These are phyloP conservation scores for Pistacia atlantica DNA, from an alignment of 345 rosid species.

Conservation along the genomic window DNA sequence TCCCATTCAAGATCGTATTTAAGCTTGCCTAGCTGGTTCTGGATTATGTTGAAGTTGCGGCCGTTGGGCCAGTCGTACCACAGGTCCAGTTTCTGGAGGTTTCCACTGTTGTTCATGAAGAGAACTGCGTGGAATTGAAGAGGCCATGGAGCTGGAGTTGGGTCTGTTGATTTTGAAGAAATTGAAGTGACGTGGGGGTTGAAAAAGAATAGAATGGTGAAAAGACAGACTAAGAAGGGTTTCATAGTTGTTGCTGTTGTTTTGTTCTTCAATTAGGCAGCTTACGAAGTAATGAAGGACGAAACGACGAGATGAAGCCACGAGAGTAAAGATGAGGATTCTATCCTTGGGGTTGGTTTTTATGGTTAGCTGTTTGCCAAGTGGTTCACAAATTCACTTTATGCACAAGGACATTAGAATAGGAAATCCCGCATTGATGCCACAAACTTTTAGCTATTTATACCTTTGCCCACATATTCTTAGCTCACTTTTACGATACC, in stretches of 20 bases:
- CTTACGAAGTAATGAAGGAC: not conserved
- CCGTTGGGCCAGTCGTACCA: slow-evolving; percentile 76
- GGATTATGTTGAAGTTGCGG: slow-evolving; percentile 74
- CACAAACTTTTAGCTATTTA: not conserved
- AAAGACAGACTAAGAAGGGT: slow-evolving; percentile 2
- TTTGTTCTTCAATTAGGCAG: not conserved
- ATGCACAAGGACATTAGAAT: not conserved
- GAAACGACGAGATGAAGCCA: not conserved
- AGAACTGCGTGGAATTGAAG: slow-evolving; percentile 59
- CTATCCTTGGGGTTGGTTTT: not conserved
- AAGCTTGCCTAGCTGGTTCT: slow-evolving; percentile 57
- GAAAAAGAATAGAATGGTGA: slow-evolving; percentile 8
- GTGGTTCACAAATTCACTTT: not conserved
- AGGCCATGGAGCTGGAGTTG: slow-evolving; percentile 67
- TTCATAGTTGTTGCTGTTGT: slow-evolving; percentile 6
- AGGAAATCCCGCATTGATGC: not conserved
- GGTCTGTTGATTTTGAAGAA: slow-evolving; percentile 30
- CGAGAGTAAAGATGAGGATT: not conserved
- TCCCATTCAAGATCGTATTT: slow-evolving; percentile 66
- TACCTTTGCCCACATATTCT: not conserved
- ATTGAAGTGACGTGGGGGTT: not conserved
- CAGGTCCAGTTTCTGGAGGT: slow-evolving; percentile 56
- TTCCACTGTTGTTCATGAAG: slow-evolving; percentile 61
- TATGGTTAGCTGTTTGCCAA: not conserved
- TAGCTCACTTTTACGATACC: not conserved